phyloP scores from a whole-genome alignment of 2,329 filamentous ascomycete species.

The Penicillium sp. region DNA sequence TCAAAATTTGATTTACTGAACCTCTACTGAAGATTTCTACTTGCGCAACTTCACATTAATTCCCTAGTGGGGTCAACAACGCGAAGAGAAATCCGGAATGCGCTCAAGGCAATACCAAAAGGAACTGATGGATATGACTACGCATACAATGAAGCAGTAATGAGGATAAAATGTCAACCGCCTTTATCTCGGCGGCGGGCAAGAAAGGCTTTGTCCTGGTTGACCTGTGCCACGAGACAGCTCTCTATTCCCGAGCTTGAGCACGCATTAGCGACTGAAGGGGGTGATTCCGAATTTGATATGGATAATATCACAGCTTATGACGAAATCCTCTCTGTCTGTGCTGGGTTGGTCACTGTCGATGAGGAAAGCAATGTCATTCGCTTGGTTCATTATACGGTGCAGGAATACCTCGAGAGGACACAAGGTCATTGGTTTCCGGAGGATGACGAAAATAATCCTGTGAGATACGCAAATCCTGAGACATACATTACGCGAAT shows the following conservation, averaged over 20 bases:
- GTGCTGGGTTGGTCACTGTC: slow-evolving; percentile 34
- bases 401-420: slow-evolving; percentile 33
- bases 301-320: slow-evolving; percentile 36
- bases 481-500: too few species aligned
- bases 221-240: slow-evolving; percentile 38
- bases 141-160: slow-evolving; percentile 46
- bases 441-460: background rate
- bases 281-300: slow-evolving; percentile 26
- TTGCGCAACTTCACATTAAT: slow-evolving; percentile 24
- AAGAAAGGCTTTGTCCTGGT: slow-evolving; percentile 42
- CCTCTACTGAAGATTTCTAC: slow-evolving; percentile 22
- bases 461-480: too few species aligned
- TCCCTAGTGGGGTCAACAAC: slow-evolving; percentile 16
- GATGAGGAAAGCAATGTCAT: slow-evolving; percentile 31
- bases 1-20: background rate
- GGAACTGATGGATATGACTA: slow-evolving; percentile 35
- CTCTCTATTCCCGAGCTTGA: slow-evolving; percentile 40
- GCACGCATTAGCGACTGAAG: slow-evolving; percentile 45
- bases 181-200: slow-evolving; percentile 36
- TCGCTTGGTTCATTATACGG: slow-evolving; percentile 36
- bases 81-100: slow-evolving; percentile 31
- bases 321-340: slow-evolving; percentile 24
- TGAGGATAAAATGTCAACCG: slow-evolving; percentile 40
- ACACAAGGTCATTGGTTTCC: slow-evolving; percentile 10
- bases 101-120: slow-evolving; percentile 32